Conservation (phyloP, 225 moss, liverwort and hornwort genomes). For the Asterella californica region DNA sequence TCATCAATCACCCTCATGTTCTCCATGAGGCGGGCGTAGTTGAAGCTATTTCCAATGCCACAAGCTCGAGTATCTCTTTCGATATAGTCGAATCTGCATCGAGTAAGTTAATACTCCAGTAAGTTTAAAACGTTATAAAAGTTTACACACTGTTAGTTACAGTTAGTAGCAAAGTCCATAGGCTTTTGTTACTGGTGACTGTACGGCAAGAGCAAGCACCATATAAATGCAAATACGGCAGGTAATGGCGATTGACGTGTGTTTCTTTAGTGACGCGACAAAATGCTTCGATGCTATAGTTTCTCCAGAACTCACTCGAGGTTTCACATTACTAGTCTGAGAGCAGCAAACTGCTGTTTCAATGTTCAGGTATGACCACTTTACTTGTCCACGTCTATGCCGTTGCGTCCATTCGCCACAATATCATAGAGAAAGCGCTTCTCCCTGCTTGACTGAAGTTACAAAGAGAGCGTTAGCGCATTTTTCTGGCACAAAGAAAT, state of each 20-base stretch:
- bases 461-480: not conserved
- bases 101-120: not conserved
- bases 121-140: not conserved
- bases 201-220: not conserved
- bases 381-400: conserved; percentile 95
- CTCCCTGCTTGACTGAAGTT: conserved; percentile 57
- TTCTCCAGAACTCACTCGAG: no score
- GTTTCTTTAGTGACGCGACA: no score
- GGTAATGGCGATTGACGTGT: no score
- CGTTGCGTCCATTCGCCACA: conserved; percentile 96
- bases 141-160: no score
- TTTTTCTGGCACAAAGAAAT: not conserved
- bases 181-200: not conserved
- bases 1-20: conserved; percentile 90
- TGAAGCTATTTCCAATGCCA: conserved; percentile 73
- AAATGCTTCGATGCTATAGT: no score
- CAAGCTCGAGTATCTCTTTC: conserved; percentile 90
- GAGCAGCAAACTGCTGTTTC: not conserved
- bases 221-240: no score
- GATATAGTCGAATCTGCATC: conserved; percentile 82
- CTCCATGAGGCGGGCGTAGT: conserved; percentile 69
- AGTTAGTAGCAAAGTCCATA: not conserved
- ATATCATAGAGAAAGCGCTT: conserved; percentile 85
- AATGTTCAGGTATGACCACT: conserved; percentile 4
- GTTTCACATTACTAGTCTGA: not conserved